These are phyloP conservation scores for Ophiosphaerella korrae DNA, from an alignment of 2,329 filamentous ascomycete species.

Conservation along the genomic window DNA sequence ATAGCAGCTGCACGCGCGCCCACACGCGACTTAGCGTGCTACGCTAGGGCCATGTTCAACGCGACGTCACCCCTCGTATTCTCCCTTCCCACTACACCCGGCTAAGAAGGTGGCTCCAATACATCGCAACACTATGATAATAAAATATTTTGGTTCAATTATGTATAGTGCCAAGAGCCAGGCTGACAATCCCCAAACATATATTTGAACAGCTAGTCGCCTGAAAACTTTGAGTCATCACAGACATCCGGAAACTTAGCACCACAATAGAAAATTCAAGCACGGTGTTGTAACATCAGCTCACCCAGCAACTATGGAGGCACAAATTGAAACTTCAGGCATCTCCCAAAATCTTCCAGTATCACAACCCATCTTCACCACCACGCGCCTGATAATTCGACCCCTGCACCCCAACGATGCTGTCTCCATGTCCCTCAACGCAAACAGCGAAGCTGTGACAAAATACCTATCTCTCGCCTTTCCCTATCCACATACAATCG, in stretches of 20 bases:
- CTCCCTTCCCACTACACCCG: not conserved
- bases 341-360: conserved; percentile 14
- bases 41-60: conserved; percentile 15
- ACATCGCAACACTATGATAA: too few species aligned
- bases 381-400: conserved; percentile 35
- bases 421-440: conserved; percentile 25
- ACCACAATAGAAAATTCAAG: not conserved
- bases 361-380: conserved; percentile 37
- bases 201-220: too few species aligned
- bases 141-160: too few species aligned
- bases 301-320: conserved; percentile 16
- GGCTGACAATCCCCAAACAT: too few species aligned
- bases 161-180: too few species aligned
- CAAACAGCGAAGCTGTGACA: conserved; percentile 39
- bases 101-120: too few species aligned
- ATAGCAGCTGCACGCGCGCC: conserved; percentile 10
- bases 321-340: conserved; percentile 6
- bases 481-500: conserved; percentile 47
- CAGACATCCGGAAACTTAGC: not conserved
- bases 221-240: too few species aligned
- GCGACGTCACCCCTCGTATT: conserved; percentile 14
- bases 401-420: conserved; percentile 42
- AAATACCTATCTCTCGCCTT: conserved; percentile 47
- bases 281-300: conserved; percentile 9
- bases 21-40: conserved; percentile 32